phyloP scores from a whole-genome alignment of 192 early-diverging fungal genomes.

The Backusella westeae region DNA sequence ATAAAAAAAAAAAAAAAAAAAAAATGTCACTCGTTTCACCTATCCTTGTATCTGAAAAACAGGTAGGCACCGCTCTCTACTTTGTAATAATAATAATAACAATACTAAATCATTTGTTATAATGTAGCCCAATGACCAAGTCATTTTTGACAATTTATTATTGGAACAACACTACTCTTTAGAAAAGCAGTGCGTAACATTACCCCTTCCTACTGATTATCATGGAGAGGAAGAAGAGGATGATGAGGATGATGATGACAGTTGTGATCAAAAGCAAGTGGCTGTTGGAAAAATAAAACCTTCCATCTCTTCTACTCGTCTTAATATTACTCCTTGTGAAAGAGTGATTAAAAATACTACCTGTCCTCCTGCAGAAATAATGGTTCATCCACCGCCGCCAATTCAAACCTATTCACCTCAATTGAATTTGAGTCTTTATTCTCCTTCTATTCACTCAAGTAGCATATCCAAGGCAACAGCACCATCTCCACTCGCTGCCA shows the following conservation, averaged over 20 bases:
- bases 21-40: no score
- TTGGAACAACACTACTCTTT: not conserved
- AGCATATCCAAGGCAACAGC: not conserved
- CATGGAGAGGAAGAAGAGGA: not conserved
- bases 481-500: not conserved
- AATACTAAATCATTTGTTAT: not conserved
- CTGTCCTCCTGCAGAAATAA: not conserved
- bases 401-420: not conserved
- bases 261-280: not conserved
- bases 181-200: not conserved
- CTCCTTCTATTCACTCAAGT: not conserved
- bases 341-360: not conserved
- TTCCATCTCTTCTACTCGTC: not conserved
- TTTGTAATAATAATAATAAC: no score
- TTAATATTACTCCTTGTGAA: not conserved
- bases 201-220: not conserved
- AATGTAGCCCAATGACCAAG: not conserved
- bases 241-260: not conserved
- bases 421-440: not conserved
- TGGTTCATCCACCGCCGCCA: not conserved
- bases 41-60: not conserved
- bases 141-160: not conserved
- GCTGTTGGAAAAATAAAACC: not conserved
- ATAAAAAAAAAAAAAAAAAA: not conserved
- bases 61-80: not conserved